Evolutionary conservation across 2,329 filamentous ascomycete species (phyloP).

Genomic region (Decorospora gaudefroyi): DNA sequence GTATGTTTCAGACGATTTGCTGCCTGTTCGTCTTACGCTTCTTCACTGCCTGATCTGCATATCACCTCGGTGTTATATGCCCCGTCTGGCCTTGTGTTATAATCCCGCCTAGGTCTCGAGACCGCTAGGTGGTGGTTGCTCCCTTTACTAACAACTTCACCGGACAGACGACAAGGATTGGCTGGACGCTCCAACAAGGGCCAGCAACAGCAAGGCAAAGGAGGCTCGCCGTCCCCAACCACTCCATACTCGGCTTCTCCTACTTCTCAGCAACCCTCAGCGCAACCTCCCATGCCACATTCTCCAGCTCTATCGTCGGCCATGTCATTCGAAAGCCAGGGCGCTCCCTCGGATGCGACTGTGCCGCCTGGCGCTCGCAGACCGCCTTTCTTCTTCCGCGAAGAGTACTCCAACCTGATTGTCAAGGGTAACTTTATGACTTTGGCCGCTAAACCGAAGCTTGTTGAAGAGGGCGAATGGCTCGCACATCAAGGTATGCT

Average conservation of each 20-base stretch:
- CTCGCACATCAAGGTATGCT: slow-evolving; percentile 83
- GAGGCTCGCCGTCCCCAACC: slow-evolving; percentile 45
- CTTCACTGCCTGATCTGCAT: slow-evolving; percentile 21
- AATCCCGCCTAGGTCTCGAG: slow-evolving; percentile 8
- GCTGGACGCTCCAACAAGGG: slow-evolving; percentile 51
- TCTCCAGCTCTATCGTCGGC: slow-evolving; percentile 47
- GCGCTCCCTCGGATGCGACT: slow-evolving; percentile 47
- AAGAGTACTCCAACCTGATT: slow-evolving; percentile 78
- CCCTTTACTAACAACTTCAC: slow-evolving; percentile 29
- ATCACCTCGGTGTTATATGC: slow-evolving; percentile 9
- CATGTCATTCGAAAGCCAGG: slow-evolving; percentile 69
- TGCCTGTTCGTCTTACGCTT: slow-evolving; percentile 34
- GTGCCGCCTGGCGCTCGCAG: slow-evolving; percentile 62
- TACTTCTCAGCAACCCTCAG: slow-evolving; percentile 40
- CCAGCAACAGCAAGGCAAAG: slow-evolving; percentile 44
- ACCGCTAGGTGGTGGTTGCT: slow-evolving; percentile 18
- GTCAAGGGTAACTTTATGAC: slow-evolving; percentile 99
- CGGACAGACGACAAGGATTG: slow-evolving; percentile 50
- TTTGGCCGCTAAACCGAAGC: slow-evolving; percentile 86
- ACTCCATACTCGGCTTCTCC: slow-evolving; percentile 43
- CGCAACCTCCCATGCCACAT: slow-evolving; percentile 44
- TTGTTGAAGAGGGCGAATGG: slow-evolving; percentile 94
- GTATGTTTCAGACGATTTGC: slow-evolving; percentile 37
- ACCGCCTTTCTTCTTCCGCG: slow-evolving; percentile 74
- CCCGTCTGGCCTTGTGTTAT: slow-evolving; percentile 4